Evolutionary conservation across 805 yeast genomes (phyloP), one percentile per base, ranked within the genome.

Genomic region (Kazachstania viticola): DNA sequence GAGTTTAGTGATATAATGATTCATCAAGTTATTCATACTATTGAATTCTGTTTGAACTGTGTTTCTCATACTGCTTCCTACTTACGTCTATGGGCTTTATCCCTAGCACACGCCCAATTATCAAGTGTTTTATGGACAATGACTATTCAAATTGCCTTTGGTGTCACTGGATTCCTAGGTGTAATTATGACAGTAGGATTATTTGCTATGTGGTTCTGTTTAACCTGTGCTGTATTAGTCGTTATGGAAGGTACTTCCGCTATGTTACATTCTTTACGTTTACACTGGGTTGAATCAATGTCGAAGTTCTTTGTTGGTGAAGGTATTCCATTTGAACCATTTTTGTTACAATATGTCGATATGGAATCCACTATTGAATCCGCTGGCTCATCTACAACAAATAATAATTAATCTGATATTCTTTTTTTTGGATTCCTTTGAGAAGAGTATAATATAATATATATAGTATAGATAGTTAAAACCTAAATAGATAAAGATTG

Each of bases 161-260:
- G 73, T 3, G 49, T 60, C 18, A 61, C 68, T 5, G 82, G 82
- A 0, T 40, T 61, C 17, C 41, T 54, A 14, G 83, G 83, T 7
- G 69, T 73, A 5, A 35, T 71, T 25, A 67, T 68, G 68, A 69
- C 75, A 2, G 73, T 76, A 14, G 51, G 71, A 17, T 55, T 79
- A 33, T 79, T 78, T 58, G 80, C 74, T 19, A 69, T 78, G 73
- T 79, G 87, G 87, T 78, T 79, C 53, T 67, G 69, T 5, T 61
- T 79, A 43, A 77, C 85, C 0, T 77, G 75, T 24, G 67, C 73
- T 43, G 74, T 79, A 26, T 60, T 79, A 49, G 85, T 79, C 29
- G 62, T 75, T 30, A 79, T 79, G 87, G 87, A 79, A 58, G 87
- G 87, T 35, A 79, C 85, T 0, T 75, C 83, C n/a, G 85, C 85